A percentile compares a stretch with the other conserved stretches of the same genome.
Conservation (phyloP, 148 eudicot species). For the Dysphania ambrosioides region DNA sequence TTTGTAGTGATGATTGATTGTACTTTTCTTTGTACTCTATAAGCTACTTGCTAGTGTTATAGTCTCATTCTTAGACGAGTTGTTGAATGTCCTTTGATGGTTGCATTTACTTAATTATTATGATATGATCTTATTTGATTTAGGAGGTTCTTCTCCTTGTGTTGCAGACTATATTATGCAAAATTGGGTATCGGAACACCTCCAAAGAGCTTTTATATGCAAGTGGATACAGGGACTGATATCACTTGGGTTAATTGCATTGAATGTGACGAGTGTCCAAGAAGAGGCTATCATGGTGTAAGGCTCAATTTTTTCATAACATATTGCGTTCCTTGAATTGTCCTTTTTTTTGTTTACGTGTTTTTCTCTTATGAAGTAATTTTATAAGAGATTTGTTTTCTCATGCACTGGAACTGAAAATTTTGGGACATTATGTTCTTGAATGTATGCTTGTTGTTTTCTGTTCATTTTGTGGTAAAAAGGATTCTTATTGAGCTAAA, state of each 20-base stretch:
- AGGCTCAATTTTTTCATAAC: constrained; percentile 18
- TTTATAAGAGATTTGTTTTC: neutral
- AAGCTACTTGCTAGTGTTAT: too few species aligned
- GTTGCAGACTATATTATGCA: constrained; percentile 83
- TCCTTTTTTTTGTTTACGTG: constrained; percentile 8
- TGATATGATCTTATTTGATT: neutral
- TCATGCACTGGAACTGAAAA: constrained; percentile 5
- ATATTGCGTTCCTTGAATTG: too few species aligned
- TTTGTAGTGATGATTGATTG: too few species aligned
- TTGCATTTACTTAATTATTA: neutral
- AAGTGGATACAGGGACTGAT: constrained; percentile 96
- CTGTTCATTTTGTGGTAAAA: neutral
- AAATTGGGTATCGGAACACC: constrained; percentile 90
- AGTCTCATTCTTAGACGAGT: neutral
- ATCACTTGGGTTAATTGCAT: constrained; percentile 95
- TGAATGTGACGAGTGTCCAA: constrained; percentile 79
- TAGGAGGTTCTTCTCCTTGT: neutral
- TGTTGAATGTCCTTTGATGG: neutral
- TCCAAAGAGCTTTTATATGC: constrained; percentile 77
- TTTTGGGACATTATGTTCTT: neutral
- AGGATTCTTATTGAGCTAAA: neutral
- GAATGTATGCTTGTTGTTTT: neutral
- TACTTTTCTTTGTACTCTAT: too few species aligned
- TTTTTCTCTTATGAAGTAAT: too few species aligned
- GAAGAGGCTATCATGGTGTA: constrained; percentile 84